Percentiles rank a stretch among this genome's conserved stretches.
phyloP scores from a whole-genome alignment of 2,329 filamentous ascomycete species.

The Fusarium keratoplasticum region DNA sequence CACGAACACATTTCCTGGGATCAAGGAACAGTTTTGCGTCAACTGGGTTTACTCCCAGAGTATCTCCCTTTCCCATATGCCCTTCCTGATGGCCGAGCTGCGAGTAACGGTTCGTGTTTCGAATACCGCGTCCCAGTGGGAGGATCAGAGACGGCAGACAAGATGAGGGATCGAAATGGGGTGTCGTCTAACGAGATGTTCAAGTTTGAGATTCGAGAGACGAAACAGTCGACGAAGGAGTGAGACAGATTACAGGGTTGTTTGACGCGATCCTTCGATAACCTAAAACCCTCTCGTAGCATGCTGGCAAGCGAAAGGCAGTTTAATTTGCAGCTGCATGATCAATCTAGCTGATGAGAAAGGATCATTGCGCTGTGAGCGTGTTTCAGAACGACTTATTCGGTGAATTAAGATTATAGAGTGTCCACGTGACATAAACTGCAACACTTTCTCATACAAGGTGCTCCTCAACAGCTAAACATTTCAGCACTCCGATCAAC shows the following conservation, averaged over 20 bases:
- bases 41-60: conserved; percentile 66
- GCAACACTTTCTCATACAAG: not conserved
- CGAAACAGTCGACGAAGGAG: not conserved
- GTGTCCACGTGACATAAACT: not conserved
- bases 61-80: conserved; percentile 73
- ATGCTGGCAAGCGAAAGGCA: not conserved
- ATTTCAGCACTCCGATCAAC: not conserved
- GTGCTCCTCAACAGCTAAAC: not conserved
- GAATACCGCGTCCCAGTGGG: conserved; percentile 50
- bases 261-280: not conserved
- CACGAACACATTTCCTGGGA: conserved; percentile 79
- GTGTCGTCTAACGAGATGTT: conserved; percentile 51
- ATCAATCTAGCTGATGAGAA: not conserved
- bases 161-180: conserved; percentile 47
- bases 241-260: not conserved
- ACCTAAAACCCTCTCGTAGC: not conserved
- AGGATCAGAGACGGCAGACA: conserved; percentile 47
- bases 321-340: not conserved
- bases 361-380: not conserved
- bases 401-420: not conserved
- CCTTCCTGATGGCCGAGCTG: conserved; percentile 51
- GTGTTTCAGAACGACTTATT: not conserved
- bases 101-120: conserved; percentile 31
- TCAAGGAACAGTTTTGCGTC: conserved; percentile 71
- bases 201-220: conserved; percentile 34